Evolutionary conservation across 2,329 filamentous ascomycete genomes (phyloP).

Genomic region (Salinomyces thailandicus): DNA sequence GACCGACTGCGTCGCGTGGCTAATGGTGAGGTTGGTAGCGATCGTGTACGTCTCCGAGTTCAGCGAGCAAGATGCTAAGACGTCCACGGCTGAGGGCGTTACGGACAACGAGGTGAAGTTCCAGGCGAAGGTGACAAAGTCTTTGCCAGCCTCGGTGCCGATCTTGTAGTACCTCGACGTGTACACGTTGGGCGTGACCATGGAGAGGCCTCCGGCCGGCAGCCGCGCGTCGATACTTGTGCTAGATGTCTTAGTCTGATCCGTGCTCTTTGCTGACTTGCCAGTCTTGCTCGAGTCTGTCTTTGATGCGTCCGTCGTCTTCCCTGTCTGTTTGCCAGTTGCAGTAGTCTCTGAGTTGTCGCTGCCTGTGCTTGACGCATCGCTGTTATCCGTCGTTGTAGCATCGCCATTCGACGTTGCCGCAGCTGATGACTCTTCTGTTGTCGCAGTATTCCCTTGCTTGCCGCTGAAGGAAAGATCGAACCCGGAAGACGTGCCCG

Average conservation of each 20-base stretch:
- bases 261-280: slow-evolving; percentile 1
- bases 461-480: slow-evolving; percentile 14
- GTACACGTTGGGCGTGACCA: slow-evolving; percentile 47
- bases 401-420: slow-evolving; percentile 6
- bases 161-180: slow-evolving; percentile 52
- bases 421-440: slow-evolving; percentile 10
- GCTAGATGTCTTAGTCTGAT: background rate
- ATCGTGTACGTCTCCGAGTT: slow-evolving; percentile 54
- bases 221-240: slow-evolving; percentile 43
- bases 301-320: background rate
- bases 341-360: background rate
- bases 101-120: slow-evolving; percentile 56
- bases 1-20: slow-evolving; percentile 38
- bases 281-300: slow-evolving; percentile 6
- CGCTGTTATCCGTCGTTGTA: slow-evolving; percentile 12
- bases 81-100: slow-evolving; percentile 49
- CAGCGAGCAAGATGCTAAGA: slow-evolving; percentile 49
- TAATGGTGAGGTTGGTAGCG: slow-evolving; percentile 46
- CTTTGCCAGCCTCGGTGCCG: slow-evolving; percentile 26
- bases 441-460: slow-evolving; percentile 19
- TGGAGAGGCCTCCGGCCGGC: slow-evolving; percentile 49
- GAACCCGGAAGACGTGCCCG: slow-evolving; percentile 5
- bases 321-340: slow-evolving; percentile 10
- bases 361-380: slow-evolving; percentile 10
- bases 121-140: slow-evolving; percentile 55